Evolutionary conservation across 2,329 filamentous ascomycete genomes (phyloP), one percentile per base, ranked within the genome.

Genomic region (Colletotrichum siamense): DNA sequence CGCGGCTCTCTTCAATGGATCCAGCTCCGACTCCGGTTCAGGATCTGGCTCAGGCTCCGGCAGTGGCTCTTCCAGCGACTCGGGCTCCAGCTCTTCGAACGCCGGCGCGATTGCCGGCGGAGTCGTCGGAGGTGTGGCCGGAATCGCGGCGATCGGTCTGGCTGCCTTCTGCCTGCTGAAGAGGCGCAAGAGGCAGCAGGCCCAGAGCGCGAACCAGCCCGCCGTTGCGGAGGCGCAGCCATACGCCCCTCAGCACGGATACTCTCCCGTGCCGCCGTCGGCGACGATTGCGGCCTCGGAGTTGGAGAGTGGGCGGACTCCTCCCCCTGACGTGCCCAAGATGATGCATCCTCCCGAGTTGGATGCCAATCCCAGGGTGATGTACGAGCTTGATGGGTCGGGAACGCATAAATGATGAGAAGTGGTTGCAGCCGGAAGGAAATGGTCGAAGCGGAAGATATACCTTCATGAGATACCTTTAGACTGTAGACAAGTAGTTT

Each of bases 31-130:
- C 36, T 81, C 81, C 26, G 80, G 82, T 55, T 83, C 82, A 36
- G 24, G 57, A 10, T 73, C 70, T 79, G 80, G 63, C 80, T 81
- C 24, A 78, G 80, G 79, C 80, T 85, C 75, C 16, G 76, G 77
- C n/a, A 75, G 76, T 26, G 79, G 78, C n/a, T 28, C 52, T 15
- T 34, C 52, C 30, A 8, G n/a, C 30, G 62, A 71, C 26, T 30
- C 71, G 10, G 32, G 22, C 15, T 71, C 72, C 15, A 34, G 59
- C 30, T 71, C 71, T 4, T 80, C 82, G 8, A 82, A 83, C 67
- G 80, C 85, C 13, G 88, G 86, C 7, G 83, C 87, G 18, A 89
- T 90, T 59, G 87, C 82, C 9, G 88, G 88, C 13, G 88, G 88
- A 30, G 83, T 84, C 5, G 86, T 89, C 12, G 88, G 87, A n/a